Conservation (phyloP, 257 asterid species). For the Nicotiana tomentosiformis region DNA sequence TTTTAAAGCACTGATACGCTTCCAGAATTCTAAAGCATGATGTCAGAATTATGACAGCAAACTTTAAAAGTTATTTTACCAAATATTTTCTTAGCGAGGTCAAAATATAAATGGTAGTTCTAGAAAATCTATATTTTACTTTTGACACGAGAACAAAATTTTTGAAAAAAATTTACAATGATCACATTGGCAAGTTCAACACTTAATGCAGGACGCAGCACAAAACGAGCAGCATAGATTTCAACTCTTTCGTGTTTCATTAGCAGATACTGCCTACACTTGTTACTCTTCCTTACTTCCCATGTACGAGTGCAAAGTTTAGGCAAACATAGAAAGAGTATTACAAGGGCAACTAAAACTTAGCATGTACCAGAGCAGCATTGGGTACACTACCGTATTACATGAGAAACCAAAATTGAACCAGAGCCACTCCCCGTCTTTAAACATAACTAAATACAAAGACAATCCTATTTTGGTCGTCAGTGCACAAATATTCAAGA, state of each 20-base stretch:
- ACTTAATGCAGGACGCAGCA: too few species aligned
- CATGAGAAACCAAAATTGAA: background rate
- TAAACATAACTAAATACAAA: background rate
- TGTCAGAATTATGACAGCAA: too few species aligned
- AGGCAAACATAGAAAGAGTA: too few species aligned
- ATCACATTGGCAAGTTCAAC: background rate
- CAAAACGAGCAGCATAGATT: background rate
- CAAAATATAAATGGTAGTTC: too few species aligned
- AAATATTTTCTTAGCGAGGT: too few species aligned
- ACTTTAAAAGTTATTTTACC: too few species aligned
- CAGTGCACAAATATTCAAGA: constrained; percentile 14
- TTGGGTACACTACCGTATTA: background rate
- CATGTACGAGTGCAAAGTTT: too few species aligned
- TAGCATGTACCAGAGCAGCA: background rate
- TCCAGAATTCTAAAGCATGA: too few species aligned
- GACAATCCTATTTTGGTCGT: background rate
- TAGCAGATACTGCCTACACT: background rate
- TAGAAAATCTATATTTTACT: too few species aligned
- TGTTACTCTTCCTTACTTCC: too few species aligned
- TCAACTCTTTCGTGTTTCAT: background rate
- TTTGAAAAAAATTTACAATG: background rate
- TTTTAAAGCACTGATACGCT: too few species aligned
- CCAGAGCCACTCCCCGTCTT: background rate
- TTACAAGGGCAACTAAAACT: too few species aligned
- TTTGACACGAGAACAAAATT: background rate